Evolutionary conservation across 768 basidiomycete genomes (phyloP), one percentile per base, ranked within the genome.

Genomic region (Cytidiella melzeri): DNA sequence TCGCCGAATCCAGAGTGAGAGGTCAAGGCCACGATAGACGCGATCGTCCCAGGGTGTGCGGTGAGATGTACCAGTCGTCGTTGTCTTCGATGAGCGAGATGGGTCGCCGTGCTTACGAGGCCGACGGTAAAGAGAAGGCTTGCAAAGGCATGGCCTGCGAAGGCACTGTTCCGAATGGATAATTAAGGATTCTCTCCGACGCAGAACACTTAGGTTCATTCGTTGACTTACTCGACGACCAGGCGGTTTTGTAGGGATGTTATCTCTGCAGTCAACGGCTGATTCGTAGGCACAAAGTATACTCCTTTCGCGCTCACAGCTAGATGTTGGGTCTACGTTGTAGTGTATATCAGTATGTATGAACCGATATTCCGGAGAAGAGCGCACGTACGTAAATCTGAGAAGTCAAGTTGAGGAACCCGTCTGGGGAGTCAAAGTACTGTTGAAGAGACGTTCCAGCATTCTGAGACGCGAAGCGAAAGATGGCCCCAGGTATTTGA

Each of bases 261-360:
- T 37, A 79, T 54, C 25, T 60, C 49, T 5, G 75, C 75, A 12
- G 64, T 47, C 5, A 80, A 52, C 0, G 70, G 67, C 4, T 52
- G 44, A 47, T 77, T 72, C 5, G 58, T 48, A 1, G 62, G 48
- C 5, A 80, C 59, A 55, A 85, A 87, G 57, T 82, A 87, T n/a
- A 77, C 71, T 1, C 72, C 68, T 55, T 75, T 75, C 0, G 84
- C 82, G 6, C 73, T 65, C 3, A 82, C 52, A 3, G 83, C 67
- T 11, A 87, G 74, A 61, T 84, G 73, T 49, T 72, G 75, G 0
- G 76, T 80, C 85, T 78, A n/a, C n/a, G n/a, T n/a, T 84, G 73
- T 48, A 71, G 74, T 0, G 74, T 79, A 83, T 79, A 46, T 62
- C 48, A 25, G 50, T 21, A 2, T 13, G 21, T 9, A 34, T 45